phyloP scores from a whole-genome alignment of 208 protist genomes.

The Vickermania spadyakhi region DNA sequence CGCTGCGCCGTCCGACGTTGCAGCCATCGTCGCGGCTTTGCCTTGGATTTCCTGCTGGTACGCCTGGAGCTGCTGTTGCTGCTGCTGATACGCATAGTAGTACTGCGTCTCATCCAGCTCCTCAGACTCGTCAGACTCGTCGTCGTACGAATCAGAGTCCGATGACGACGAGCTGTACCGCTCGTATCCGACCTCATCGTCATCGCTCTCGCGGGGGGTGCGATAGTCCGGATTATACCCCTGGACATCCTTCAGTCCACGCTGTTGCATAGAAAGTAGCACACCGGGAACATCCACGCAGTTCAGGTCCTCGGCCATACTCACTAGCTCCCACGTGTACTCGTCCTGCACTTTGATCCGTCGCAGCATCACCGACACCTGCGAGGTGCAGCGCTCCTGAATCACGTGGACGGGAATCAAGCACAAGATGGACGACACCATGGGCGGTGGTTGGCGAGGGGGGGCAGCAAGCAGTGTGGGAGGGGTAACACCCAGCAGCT shows the following conservation, averaged over 20 bases:
- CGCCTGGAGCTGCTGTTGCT: not conserved
- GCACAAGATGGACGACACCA: constrained; percentile 11
- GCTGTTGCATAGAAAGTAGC: constrained; percentile 30
- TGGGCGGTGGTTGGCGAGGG: not conserved
- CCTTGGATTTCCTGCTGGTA: not conserved
- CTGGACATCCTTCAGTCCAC: constrained; percentile 42
- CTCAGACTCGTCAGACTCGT: constrained; percentile 15
- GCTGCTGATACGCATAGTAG: not conserved
- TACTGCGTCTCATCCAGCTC: not conserved
- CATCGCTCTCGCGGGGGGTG: constrained; percentile 8
- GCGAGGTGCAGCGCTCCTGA: constrained; percentile 24
- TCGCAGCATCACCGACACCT: constrained; percentile 58
- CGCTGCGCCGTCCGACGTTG: not conserved
- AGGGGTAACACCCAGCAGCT: no score
- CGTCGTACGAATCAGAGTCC: constrained; percentile 4
- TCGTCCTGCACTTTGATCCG: constrained; percentile 34
- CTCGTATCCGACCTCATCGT: constrained; percentile 2
- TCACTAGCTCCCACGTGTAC: constrained; percentile 60
- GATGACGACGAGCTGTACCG: not conserved
- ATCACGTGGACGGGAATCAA: constrained; percentile 38
- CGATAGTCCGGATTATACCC: constrained; percentile 31
- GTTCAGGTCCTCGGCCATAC: constrained; percentile 34
- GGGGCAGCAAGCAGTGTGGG: not conserved
- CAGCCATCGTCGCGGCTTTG: not conserved
- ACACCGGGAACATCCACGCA: constrained; percentile 51